Percentiles rank a stretch among this genome's conserved stretches.
Evolutionary conservation across 1,284 basidiomycete genomes (phyloP).

Genomic region (Leccinum fuscescens): DNA sequence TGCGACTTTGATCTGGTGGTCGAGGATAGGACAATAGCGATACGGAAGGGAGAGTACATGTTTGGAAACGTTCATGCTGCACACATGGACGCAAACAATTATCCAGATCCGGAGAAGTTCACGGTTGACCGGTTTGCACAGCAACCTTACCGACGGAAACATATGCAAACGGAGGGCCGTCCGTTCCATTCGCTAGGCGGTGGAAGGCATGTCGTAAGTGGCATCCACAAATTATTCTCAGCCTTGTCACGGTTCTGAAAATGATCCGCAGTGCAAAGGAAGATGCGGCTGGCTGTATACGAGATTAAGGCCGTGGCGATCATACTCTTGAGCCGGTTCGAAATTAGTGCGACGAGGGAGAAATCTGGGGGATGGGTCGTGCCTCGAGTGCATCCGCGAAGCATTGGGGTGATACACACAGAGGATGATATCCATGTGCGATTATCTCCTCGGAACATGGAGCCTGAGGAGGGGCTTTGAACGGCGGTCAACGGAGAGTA

Average conservation of each 20-base stretch:
- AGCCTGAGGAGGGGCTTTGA: neutral
- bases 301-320: conserved; percentile 21
- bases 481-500: neutral
- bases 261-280: conserved; percentile 25
- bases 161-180: conserved; percentile 20
- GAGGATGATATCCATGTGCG: conserved; percentile 20
- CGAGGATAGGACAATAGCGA: conserved; percentile 8
- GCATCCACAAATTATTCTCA: neutral
- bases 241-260: neutral
- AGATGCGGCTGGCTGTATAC: conserved; percentile 26
- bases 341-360: conserved; percentile 13
- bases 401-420: conserved; percentile 21
- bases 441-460: conserved; percentile 9
- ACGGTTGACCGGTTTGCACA: conserved; percentile 25
- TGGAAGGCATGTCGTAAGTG: conserved; percentile 25
- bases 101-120: conserved; percentile 14
- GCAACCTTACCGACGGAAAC: conserved; percentile 16
- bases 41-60: conserved; percentile 24
- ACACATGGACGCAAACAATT: conserved; percentile 21
- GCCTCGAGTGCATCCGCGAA: conserved; percentile 17
- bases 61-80: conserved; percentile 20
- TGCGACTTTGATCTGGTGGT: conserved; percentile 20
- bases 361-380: conserved; percentile 7
- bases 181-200: conserved; percentile 23
- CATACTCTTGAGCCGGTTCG: conserved; percentile 18